Conservation (phyloP, 306 rosid genomes). For the Cercis canadensis region DNA sequence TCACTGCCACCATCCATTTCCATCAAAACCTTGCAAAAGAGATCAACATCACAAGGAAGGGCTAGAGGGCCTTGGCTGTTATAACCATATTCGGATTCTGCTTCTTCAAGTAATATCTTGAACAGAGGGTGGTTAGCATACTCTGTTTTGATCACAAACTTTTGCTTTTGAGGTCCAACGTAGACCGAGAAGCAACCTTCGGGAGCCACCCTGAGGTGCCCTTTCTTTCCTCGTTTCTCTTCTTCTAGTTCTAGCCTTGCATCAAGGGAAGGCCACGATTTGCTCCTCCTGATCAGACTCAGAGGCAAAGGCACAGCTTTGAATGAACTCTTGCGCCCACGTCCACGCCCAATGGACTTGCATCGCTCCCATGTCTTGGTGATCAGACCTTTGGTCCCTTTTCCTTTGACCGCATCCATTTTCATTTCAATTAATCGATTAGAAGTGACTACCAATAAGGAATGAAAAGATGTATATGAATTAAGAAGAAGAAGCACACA, state of each 20-base stretch:
- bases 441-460: no score
- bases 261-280: slow-evolving; percentile 52
- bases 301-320: background rate
- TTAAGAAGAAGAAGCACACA: no score
- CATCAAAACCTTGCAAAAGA: slow-evolving; percentile 62
- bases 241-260: background rate
- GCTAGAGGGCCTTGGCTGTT: slow-evolving; percentile 69
- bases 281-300: slow-evolving; percentile 48
- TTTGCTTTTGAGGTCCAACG: slow-evolving; percentile 73
- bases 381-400: slow-evolving; percentile 60
- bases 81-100: slow-evolving; percentile 81
- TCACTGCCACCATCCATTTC: slow-evolving; percentile 59
- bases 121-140: slow-evolving; percentile 79
- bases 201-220: slow-evolving; percentile 43
- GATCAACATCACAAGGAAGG: slow-evolving; percentile 79
- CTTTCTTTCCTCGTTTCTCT: slow-evolving; percentile 20
- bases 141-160: slow-evolving; percentile 70
- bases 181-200: slow-evolving; percentile 86
- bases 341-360: slow-evolving; percentile 65
- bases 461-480: no score
- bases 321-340: slow-evolving; percentile 24
- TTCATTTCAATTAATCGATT: background rate
- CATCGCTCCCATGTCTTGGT: slow-evolving; percentile 81
- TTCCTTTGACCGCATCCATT: slow-evolving; percentile 37
- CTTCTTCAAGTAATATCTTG: slow-evolving; percentile 80